phyloP scores from a whole-genome alignment of 78 protist species.

The slime mould (Dictyostelium discoideum) region DNA sequence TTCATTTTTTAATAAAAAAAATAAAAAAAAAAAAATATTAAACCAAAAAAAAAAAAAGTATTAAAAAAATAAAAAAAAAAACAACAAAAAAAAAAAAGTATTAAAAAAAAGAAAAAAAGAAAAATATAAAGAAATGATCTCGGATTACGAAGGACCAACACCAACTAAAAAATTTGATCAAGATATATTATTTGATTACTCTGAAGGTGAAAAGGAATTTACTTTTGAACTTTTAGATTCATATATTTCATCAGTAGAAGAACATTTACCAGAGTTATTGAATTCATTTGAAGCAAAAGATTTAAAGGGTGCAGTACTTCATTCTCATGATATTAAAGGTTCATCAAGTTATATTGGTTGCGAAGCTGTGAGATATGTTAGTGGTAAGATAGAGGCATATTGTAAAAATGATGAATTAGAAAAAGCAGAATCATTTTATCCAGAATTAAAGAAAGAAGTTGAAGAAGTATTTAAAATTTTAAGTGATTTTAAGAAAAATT shows the following conservation, averaged over 20 bases:
- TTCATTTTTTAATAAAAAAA: no score
- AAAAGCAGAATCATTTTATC: conserved; percentile 7
- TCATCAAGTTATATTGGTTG: conserved; percentile 61
- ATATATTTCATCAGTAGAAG: conserved; percentile 39
- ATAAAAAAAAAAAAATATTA: no score
- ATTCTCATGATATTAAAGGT: conserved; percentile 75
- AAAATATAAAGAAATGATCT: background rate
- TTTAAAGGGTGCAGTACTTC: conserved; percentile 34
- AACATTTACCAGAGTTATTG: conserved; percentile 41
- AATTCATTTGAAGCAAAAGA: background rate
- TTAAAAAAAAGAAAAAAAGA: background rate
- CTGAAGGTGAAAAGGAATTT: conserved; percentile 63
- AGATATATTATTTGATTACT: conserved; percentile 24
- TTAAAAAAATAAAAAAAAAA: no score
- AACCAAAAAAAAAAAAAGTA: no score
- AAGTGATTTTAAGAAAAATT: background rate
- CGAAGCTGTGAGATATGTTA: conserved; percentile 40
- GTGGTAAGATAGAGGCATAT: conserved; percentile 49
- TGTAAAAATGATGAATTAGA: conserved; percentile 38
- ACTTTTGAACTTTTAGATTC: conserved; percentile 34
- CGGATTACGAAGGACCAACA: conserved; percentile 68
- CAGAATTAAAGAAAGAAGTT: conserved; percentile 36
- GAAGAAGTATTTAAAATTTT: conserved; percentile 5
- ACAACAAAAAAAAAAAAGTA: background rate
- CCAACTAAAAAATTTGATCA: conserved; percentile 39